Percentiles rank a stretch among this genome's conserved stretches.
These are phyloP conservation scores for Diaporthe eres DNA, from an alignment of 2,329 filamentous ascomycete species.

Conservation along the genomic window DNA sequence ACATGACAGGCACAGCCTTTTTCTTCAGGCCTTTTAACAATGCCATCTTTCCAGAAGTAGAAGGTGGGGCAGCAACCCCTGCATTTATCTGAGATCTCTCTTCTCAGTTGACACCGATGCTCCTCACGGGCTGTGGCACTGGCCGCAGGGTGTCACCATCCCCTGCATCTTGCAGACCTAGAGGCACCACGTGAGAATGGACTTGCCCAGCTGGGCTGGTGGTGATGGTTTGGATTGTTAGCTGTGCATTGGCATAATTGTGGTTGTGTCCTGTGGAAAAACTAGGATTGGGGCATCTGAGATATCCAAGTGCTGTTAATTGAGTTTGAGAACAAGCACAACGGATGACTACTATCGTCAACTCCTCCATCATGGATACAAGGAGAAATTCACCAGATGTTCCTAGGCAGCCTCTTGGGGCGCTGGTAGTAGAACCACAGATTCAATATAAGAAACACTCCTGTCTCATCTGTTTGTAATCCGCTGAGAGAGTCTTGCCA, in stretches of 20 bases:
- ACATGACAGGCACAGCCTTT: neutral
- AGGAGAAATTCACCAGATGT: too few species aligned
- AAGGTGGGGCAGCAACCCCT: constrained; percentile 20
- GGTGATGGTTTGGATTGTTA: neutral
- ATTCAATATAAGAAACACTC: neutral
- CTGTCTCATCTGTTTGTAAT: neutral
- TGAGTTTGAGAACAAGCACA: neutral
- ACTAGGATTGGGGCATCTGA: neutral
- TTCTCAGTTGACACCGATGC: neutral
- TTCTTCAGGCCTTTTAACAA: neutral
- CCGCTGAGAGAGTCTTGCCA: neutral
- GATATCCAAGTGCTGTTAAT: neutral
- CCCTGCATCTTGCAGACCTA: constrained; percentile 3
- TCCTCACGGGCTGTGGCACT: constrained; percentile 2
- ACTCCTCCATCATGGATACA: too few species aligned
- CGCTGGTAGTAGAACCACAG: neutral
- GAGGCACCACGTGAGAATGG: constrained; percentile 22
- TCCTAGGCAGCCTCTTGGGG: neutral
- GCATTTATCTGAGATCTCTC: constrained; percentile 28
- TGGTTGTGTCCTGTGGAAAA: neutral
- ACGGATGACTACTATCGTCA: too few species aligned
- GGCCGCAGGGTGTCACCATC: constrained; percentile 19
- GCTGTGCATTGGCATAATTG: neutral
- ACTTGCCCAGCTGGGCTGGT: neutral
- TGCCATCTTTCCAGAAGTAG: constrained; percentile 29